phyloP scores from a whole-genome alignment of 352 stramenopile genomes.

The Phytophthora pinifolia region DNA sequence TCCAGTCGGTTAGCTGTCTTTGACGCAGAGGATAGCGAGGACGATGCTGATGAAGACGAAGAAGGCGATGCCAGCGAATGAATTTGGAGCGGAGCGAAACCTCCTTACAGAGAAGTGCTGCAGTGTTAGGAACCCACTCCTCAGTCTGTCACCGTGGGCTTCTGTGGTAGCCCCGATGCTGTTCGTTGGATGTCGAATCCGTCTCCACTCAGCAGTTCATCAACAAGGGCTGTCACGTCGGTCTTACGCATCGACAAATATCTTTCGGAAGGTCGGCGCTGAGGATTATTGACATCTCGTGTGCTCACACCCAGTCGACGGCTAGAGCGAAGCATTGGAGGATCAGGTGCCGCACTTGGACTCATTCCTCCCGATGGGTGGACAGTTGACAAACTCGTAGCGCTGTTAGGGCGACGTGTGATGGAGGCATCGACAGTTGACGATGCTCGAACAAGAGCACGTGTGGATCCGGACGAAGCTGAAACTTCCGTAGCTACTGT shows the following conservation, averaged over 20 bases:
- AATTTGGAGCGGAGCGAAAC: constrained; percentile 19
- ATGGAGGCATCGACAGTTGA: background rate
- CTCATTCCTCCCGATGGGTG: constrained; percentile 12
- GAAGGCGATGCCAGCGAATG: constrained; percentile 17
- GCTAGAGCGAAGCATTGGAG: constrained; percentile 10
- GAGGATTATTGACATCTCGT: constrained; percentile 11
- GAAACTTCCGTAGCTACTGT: background rate
- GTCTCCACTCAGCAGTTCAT: constrained; percentile 47
- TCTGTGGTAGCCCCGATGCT: constrained; percentile 17
- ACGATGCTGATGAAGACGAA: constrained; percentile 36
- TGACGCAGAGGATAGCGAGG: constrained; percentile 60
- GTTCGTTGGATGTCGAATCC: constrained; percentile 44
- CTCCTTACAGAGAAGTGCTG: constrained; percentile 14
- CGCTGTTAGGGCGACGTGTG: constrained; percentile 20
- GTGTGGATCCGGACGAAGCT: background rate
- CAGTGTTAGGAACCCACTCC: background rate
- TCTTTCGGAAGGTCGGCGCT: constrained; percentile 16
- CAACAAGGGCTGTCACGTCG: constrained; percentile 47
- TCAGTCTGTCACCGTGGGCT: constrained; percentile 21
- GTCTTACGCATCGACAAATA: constrained; percentile 14
- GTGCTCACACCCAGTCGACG: constrained; percentile 7
- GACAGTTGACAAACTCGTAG: constrained; percentile 20
- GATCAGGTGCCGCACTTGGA: background rate
- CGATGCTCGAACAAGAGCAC: background rate
- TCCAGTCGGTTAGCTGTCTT: constrained; percentile 45